Evolutionary conservation across 2,329 filamentous ascomycete genomes (phyloP), one percentile per base, ranked within the genome.

Genomic region (Colletotrichum tofieldiae): DNA sequence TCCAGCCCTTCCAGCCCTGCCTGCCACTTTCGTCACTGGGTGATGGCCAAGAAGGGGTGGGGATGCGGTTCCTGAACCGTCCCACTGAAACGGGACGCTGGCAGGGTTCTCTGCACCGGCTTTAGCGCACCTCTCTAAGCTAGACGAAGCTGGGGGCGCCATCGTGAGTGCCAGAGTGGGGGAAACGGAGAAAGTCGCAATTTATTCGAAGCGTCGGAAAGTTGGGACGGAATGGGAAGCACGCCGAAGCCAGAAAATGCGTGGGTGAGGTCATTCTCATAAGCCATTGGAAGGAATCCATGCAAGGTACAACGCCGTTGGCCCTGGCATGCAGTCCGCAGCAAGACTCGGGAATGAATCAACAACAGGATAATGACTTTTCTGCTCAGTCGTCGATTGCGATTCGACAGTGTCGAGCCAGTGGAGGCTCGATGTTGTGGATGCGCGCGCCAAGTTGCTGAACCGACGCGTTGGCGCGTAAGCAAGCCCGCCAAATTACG

Each of bases 121-220:
- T 18, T 51, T 71, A 67, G 67, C 67, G 67, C 51, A 52, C 18
- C 35, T 71, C 43, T 58, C 14, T 26, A 35, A 23, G 32, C 52
- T 49, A 39, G 47, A 32, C 54, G 41, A 49, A 63, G 45, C 54
- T 54, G 39, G 37, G 29, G 60, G 61, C 49, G 58, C 55, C 66
- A 55, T 66, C 47, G 32, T 52, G 29, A 62, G 41, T 20, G 54
- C 47, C 35, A 62, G 35, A 60, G 67, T 51, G 61, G 52, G 60
- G 59, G 55, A 47, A 47, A 67, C 69, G 51, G 58, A 70, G 69
- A 69, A 54, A 29, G 43, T 9, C 65, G 51, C 51, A 74, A 73
- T 74, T 20, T 73, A 74, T 61, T 61, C 61, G 72, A 74, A 62
- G 72, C 72, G 55, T 70, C 66, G 29, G 65, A 73, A 73, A 73